Evolutionary conservation across 805 yeast species (phyloP), one percentile per base, ranked within the genome.

Genomic region (Saccharomycopsis sp.): DNA sequence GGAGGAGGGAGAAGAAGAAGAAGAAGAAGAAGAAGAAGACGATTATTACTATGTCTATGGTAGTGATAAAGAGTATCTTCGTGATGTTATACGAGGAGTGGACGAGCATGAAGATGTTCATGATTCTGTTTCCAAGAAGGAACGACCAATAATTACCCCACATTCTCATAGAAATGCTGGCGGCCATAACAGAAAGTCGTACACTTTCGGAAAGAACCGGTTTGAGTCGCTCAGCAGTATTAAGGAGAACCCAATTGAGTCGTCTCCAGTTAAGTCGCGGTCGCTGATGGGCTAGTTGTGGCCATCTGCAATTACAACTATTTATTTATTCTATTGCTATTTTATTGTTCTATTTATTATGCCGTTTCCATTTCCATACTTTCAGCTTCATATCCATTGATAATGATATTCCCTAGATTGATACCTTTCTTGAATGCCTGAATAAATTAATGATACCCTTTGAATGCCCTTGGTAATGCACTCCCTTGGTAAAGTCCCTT

Each of bases 211-310:
- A 7, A 44, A 44, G 49, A 44, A 44, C 22, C 19, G 49, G 49
- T 44, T 44, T 44, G 49, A 44, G 22, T 44, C 49, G 19, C 49
- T 44, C 49, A 44, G 49, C 22, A 44, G 49, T 44, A 44, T 44
- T 12, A 44, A 44, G 22, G 49, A 44, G 22, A 44, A 44, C 22
- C 49, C 49, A 12, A 17, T 44, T 17, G 49, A 44, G 22, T 44
- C 49, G 38, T 29, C 38, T 5, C 38, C 38, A 12, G 38, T 29
- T 7, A 29, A 29, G 38, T 7, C 38, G 38, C 38, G 38, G n/a
- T n/a, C n/a, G n/a, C n/a, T n/a, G n/a, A n/a, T n/a, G n/a, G n/a
- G n/a, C n/a, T n/a, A n/a, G n/a, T n/a, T n/a, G n/a, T n/a, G n/a
- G n/a, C n/a, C n/a, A n/a, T n/a, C n/a, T n/a, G n/a, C n/a, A n/a